Evolutionary conservation across 106 monocot species (phyloP).

Genomic region (Dendrobium huoshanense): DNA sequence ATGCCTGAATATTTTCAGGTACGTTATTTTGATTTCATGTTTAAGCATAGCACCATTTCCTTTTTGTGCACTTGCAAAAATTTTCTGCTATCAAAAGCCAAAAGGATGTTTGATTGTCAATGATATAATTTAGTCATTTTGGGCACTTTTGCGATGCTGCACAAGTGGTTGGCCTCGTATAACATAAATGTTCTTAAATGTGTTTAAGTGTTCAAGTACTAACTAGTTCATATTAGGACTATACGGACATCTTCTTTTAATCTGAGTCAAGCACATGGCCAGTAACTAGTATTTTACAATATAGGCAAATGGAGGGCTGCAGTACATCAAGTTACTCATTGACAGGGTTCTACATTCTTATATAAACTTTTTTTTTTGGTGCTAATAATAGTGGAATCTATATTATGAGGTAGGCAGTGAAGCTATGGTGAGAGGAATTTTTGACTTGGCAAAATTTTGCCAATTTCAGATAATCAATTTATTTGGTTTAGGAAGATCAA

Average conservation of each 20-base stretch:
- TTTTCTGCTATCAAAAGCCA: not conserved
- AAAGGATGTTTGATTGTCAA: not conserved
- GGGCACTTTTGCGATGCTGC: not conserved
- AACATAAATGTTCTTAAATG: not conserved
- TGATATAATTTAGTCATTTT: not conserved
- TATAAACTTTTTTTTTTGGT: no score
- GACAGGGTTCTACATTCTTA: not conserved
- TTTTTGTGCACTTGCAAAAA: not conserved
- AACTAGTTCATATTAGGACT: not conserved
- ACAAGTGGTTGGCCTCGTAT: not conserved
- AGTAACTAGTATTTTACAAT: not conserved
- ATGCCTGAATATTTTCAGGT: conserved; percentile 99
- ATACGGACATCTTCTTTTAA: not conserved
- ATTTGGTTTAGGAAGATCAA: not conserved
- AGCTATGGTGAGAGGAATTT: not conserved
- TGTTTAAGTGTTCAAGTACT: not conserved
- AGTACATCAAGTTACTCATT: not conserved
- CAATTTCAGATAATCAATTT: not conserved
- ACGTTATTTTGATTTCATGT: not conserved
- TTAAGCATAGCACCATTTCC: not conserved
- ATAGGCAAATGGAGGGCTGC: not conserved
- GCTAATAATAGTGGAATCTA: no score
- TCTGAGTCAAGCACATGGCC: not conserved
- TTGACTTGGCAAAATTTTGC: not conserved
- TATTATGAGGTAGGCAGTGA: not conserved